Evolutionary conservation across 371 early-diverging fungal genomes (phyloP).

Genomic region (Amoeboaphelidium protococcarum): DNA sequence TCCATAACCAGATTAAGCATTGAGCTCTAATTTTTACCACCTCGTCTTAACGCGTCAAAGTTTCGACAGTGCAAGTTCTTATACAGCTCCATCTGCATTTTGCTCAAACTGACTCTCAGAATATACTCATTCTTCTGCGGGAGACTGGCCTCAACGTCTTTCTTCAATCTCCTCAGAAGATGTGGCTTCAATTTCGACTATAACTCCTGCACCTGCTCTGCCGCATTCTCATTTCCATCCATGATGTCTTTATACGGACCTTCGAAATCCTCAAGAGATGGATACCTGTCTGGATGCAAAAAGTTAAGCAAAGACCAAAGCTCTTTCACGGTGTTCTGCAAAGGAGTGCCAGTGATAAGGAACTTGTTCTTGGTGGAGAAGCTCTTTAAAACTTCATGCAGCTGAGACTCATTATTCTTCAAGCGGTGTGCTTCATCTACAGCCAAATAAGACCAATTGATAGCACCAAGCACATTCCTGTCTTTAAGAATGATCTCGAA

Average conservation of each 20-base stretch:
- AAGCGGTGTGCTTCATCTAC: slow-evolving; percentile 80
- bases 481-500: slow-evolving; percentile 87
- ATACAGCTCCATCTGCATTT: slow-evolving; percentile 67
- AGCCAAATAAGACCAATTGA: slow-evolving; percentile 60
- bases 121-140: slow-evolving; percentile 84
- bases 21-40: slow-evolving; percentile 27
- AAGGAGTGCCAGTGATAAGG: slow-evolving; percentile 66
- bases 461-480: slow-evolving; percentile 31
- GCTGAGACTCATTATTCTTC: slow-evolving; percentile 61
- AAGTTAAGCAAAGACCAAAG: slow-evolving; percentile 48
- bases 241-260: slow-evolving; percentile 6
- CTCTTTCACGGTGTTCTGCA: slow-evolving; percentile 68
- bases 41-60: slow-evolving; percentile 57
- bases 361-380: slow-evolving; percentile 50
- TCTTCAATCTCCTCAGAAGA: slow-evolving; percentile 83
- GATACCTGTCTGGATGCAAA: slow-evolving; percentile 56
- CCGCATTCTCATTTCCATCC: slow-evolving; percentile 27
- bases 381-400: slow-evolving; percentile 46
- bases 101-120: slow-evolving; percentile 69
- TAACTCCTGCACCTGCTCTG: slow-evolving; percentile 52
- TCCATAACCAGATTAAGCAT: slow-evolving; percentile 15
- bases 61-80: slow-evolving; percentile 77
- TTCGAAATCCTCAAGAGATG: slow-evolving; percentile 21
- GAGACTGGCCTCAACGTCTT: slow-evolving; percentile 87
- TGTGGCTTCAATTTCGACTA: slow-evolving; percentile 55